A percentile compares a stretch with the other conserved stretches of the same genome.
phyloP scores from a whole-genome alignment of 2,329 filamentous ascomycete genomes.

The Ophiosphaerella korrae region DNA sequence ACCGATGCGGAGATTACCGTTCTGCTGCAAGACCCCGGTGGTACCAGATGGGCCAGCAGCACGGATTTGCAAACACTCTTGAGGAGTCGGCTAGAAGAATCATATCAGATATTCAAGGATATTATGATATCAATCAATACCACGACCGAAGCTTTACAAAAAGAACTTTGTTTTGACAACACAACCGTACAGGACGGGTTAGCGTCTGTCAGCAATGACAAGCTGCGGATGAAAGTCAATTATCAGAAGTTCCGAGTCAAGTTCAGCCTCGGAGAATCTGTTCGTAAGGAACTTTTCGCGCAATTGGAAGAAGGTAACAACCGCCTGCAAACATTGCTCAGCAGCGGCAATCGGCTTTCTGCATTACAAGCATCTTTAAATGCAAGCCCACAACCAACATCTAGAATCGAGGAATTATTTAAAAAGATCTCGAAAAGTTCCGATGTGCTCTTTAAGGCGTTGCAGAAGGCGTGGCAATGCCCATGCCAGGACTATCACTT shows the following conservation, averaged over 20 bases:
- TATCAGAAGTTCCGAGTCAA: slow-evolving; percentile 21
- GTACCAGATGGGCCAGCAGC: slow-evolving; percentile 7
- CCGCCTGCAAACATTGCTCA: slow-evolving; percentile 24
- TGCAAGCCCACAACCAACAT: slow-evolving; percentile 6
- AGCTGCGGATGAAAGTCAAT: not conserved
- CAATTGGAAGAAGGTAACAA: slow-evolving; percentile 24
- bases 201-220: not conserved
- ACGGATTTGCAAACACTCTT: slow-evolving; percentile 12
- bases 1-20: slow-evolving; percentile 7
- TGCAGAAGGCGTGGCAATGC: slow-evolving; percentile 26
- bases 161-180: slow-evolving; percentile 19
- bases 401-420: slow-evolving; percentile 11
- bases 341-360: slow-evolving; percentile 19
- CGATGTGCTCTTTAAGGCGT: slow-evolving; percentile 18
- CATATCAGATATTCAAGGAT: slow-evolving; percentile 19
- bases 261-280: slow-evolving; percentile 19
- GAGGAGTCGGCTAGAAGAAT: slow-evolving; percentile 16
- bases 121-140: slow-evolving; percentile 21
- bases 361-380: slow-evolving; percentile 4
- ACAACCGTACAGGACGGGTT: slow-evolving; percentile 15
- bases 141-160: slow-evolving; percentile 13
- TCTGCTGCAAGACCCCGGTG: slow-evolving; percentile 12
- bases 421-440: slow-evolving; percentile 18
- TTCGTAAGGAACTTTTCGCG: slow-evolving; percentile 16
- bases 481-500: slow-evolving; percentile 26